Evolutionary conservation across 2,329 filamentous ascomycete species (phyloP).

Genomic region (Hypomyces perniciosus): DNA sequence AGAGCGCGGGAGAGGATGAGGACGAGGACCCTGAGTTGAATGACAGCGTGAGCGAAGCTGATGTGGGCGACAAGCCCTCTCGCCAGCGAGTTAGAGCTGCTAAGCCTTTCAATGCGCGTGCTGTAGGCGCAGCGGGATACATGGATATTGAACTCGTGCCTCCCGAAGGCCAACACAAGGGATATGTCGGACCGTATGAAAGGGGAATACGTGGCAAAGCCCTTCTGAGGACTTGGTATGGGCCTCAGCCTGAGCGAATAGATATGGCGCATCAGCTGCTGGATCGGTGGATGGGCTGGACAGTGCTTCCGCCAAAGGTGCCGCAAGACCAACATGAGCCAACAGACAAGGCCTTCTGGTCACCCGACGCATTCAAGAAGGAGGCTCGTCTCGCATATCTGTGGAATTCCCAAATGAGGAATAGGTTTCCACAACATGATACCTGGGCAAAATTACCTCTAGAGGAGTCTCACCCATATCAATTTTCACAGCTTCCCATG

Average conservation of each 20-base stretch:
- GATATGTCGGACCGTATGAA: constrained; percentile 32
- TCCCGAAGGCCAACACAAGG: constrained; percentile 26
- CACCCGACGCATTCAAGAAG: constrained; percentile 28
- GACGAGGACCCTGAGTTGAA: constrained; percentile 25
- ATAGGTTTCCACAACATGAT: constrained; percentile 11
- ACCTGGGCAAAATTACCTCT: constrained; percentile 17
- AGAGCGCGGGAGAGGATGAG: constrained; percentile 18
- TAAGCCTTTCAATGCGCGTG: constrained; percentile 19
- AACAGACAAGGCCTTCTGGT: constrained; percentile 34
- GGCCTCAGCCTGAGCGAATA: constrained; percentile 31
- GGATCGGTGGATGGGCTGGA: constrained; percentile 36
- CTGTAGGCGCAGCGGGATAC: constrained; percentile 20
- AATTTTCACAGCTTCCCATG: constrained; percentile 22
- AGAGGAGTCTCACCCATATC: constrained; percentile 26
- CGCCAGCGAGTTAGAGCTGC: constrained; percentile 22
- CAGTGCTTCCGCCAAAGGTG: constrained; percentile 34
- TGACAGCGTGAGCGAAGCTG: constrained; percentile 25
- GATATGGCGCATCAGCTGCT: constrained; percentile 32
- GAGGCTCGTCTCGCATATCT: constrained; percentile 29
- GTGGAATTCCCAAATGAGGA: constrained; percentile 22
- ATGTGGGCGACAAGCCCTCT: constrained; percentile 20
- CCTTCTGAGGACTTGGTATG: constrained; percentile 37
- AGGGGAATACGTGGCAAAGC: constrained; percentile 27
- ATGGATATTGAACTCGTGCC: constrained; percentile 30
- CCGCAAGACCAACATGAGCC: constrained; percentile 22